Base-by-base conservation (phyloP, 2,329 filamentous ascomycete genomes). In the Nannizzia gypsea region DNA sequence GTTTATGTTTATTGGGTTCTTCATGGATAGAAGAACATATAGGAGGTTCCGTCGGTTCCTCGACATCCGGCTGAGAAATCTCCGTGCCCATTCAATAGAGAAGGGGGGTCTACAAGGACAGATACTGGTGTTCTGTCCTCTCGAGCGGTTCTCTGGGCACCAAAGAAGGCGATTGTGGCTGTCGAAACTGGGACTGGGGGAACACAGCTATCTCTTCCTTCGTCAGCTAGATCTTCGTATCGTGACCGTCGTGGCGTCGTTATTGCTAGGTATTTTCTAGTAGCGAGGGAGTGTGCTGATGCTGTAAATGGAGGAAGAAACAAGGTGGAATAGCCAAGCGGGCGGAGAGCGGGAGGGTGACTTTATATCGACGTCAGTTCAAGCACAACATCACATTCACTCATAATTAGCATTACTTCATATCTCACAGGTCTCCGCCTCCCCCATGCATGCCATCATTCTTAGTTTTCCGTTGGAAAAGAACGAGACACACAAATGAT, bases 31-130 rank as follows among this genome's bases (percentile, higher is more conserved):
- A 70, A 69, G 66, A 64, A 72, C 68, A 67, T 69, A 71, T 71
- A 72, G 71, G 70, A 64, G 70, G 70, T 59, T 73, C 71, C 58
- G 71, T 72, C 71, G 71, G 70, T 69, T 73, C 71, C 67, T 73
- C 71, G 71, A 73, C 71, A 71, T 73, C 71, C 64, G 66, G 67
- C 54, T 64, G 68, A 61, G 66, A 66, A 59, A 64, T 71, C 65
- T 73, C 71, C 67, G 70, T 70, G 70, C 71, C 71, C 71, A 73
- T 73, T 72, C 71, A 73, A 73, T 68, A 62, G 54, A 62, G 58
- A 59, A 57, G 38, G 42, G 13, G 44, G 28, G 40, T 26, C 31
- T 28, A 50, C 56, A 56, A 61, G 60, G 50, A 24, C 44, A 56
- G 58, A 46, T 34, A 36, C 28, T 26, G 22, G 48, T n/a, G 44